Evolutionary conservation across 2,329 filamentous ascomycete genomes (phyloP).

Genomic region (Metarhizium album): DNA sequence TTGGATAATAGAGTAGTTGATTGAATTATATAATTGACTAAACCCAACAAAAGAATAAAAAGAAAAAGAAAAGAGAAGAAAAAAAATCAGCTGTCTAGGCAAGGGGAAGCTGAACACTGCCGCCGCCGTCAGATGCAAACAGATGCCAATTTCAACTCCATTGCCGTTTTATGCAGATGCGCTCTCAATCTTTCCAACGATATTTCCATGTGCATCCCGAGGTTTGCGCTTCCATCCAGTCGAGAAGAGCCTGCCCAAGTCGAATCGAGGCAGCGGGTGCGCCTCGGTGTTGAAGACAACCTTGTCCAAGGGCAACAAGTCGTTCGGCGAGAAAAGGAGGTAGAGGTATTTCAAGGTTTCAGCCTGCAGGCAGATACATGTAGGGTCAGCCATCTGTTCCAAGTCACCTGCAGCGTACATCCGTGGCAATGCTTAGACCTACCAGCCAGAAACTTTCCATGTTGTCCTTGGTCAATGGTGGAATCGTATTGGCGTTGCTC

Average conservation of each 20-base stretch:
- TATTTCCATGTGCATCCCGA: conserved; percentile 35
- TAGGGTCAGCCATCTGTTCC: conserved; percentile 4
- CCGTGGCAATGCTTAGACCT: conserved; percentile 24
- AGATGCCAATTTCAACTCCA: neutral
- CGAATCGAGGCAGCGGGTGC: conserved; percentile 79
- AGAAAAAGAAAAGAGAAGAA: neutral
- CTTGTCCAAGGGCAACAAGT: conserved; percentile 73
- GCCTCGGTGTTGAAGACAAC: conserved; percentile 95
- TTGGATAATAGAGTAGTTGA: too few relatives aligned
- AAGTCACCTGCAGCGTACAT: neutral
- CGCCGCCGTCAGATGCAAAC: neutral
- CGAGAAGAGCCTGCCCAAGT: conserved; percentile 63
- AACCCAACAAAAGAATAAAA: neutral
- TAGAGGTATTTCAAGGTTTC: conserved; percentile 98
- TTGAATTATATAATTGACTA: too few relatives aligned
- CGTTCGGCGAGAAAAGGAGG: conserved; percentile 76
- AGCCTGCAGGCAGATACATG: conserved; percentile 41
- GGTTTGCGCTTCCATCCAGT: conserved; percentile 73
- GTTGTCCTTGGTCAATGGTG: conserved; percentile 66
- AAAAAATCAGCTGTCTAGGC: neutral
- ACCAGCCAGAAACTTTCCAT: conserved; percentile 99
- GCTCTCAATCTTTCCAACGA: conserved; percentile 13
- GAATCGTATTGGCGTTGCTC: conserved; percentile 60
- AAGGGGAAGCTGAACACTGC: neutral
- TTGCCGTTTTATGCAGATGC: neutral